These are phyloP conservation scores for Entelexis paramagnoliae DNA, from an alignment of 1,139 yeast species.

Conservation along the genomic window DNA sequence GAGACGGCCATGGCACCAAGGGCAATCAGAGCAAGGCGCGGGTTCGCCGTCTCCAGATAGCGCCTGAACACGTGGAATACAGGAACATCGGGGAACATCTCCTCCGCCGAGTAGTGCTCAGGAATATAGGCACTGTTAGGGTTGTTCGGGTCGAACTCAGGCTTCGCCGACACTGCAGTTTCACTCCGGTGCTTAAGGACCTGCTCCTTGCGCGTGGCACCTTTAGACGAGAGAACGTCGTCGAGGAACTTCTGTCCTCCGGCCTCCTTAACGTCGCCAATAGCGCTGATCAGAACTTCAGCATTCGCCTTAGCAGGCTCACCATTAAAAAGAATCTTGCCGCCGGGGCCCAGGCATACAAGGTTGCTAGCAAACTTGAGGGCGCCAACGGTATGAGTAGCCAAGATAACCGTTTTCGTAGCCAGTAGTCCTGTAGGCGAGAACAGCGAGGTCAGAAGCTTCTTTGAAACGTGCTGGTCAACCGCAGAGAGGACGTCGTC, in stretches of 20 bases:
- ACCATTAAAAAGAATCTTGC: background rate
- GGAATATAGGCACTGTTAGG: slow-evolving; percentile 1
- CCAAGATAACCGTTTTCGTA: slow-evolving; percentile 58
- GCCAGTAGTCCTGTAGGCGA: slow-evolving; percentile 55
- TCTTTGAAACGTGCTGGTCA: slow-evolving; percentile 71
- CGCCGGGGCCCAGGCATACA: slow-evolving; percentile 27
- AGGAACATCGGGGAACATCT: slow-evolving; percentile 15
- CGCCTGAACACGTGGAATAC: slow-evolving; percentile 15
- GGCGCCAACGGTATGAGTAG: slow-evolving; percentile 69
- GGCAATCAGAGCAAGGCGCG: background rate
- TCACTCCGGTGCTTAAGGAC: slow-evolving; percentile 16
- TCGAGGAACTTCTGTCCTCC: slow-evolving; percentile 6
- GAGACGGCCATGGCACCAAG: slow-evolving; percentile 10
- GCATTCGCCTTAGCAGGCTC: background rate
- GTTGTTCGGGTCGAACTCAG: slow-evolving; percentile 1
- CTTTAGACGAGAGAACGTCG: background rate
- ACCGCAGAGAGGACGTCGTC: slow-evolving; percentile 79
- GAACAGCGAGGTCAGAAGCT: slow-evolving; percentile 47
- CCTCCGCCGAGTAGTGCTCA: slow-evolving; percentile 8
- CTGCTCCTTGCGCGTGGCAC: background rate
- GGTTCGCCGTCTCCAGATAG: slow-evolving; percentile 17
- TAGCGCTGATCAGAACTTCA: background rate
- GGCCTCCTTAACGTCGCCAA: background rate
- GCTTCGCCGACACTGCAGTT: background rate
- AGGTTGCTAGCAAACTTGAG: slow-evolving; percentile 55